phyloP scores from a whole-genome alignment of 768 basidiomycete species.

The Russula ochroleuca region DNA sequence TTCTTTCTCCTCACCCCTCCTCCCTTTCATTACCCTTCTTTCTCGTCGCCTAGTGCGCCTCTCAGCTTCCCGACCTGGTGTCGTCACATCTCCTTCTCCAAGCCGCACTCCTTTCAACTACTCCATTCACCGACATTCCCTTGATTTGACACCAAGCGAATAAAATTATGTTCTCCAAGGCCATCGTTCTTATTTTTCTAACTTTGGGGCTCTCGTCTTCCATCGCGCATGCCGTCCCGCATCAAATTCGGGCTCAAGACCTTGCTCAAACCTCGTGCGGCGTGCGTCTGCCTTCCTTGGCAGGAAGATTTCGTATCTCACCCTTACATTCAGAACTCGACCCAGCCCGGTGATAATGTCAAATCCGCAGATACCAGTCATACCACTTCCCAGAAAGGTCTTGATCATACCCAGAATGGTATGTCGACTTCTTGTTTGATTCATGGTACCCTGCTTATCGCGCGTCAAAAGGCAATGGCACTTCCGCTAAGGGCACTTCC shows the following conservation, averaged over 20 bases:
- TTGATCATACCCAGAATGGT: background rate
- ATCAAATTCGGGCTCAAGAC: background rate
- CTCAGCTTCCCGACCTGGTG: background rate
- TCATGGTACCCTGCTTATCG: background rate
- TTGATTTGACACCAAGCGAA: slow-evolving; percentile 1
- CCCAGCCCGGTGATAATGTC: too few species aligned
- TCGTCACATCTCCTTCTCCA: background rate
- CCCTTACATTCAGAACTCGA: background rate
- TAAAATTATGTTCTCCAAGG: slow-evolving; percentile 5
- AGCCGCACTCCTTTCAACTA: background rate
- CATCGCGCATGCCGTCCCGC: background rate
- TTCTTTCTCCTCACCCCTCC: background rate
- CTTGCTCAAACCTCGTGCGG: background rate
- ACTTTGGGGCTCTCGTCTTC: background rate
- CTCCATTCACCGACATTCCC: background rate
- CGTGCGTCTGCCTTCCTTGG: background rate
- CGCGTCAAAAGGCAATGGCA: too few species aligned
- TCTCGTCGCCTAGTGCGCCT: background rate
- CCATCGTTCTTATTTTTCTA: background rate
- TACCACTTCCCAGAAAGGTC: background rate
- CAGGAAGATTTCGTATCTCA: background rate
- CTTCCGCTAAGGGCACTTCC: too few species aligned
- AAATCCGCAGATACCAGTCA: too few species aligned
- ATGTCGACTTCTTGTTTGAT: background rate
- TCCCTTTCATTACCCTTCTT: background rate